phyloP scores from a whole-genome alignment of 2,329 filamentous ascomycete genomes.

The Daldinia sp. region DNA sequence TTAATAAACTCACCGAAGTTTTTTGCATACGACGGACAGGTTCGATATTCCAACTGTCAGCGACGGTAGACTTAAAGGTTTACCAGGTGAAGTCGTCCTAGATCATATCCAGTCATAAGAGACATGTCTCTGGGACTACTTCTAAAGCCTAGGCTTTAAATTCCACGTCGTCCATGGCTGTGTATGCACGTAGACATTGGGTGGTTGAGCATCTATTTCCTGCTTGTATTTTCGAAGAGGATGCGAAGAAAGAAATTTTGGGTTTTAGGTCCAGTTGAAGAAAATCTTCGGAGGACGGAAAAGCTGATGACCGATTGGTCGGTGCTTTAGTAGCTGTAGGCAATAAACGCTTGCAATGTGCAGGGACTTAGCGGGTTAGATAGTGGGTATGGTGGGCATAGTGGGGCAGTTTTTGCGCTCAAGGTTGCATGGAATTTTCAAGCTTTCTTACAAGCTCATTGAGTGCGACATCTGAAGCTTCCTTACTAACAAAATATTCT shows the following conservation, averaged over 20 bases:
- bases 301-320: constrained; percentile 28
- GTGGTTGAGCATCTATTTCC: not conserved
- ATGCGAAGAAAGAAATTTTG: constrained; percentile 32
- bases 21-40: not conserved
- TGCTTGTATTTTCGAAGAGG: constrained; percentile 10
- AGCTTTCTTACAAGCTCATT: constrained; percentile 26
- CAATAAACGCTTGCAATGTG: not conserved
- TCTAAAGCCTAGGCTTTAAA: not conserved
- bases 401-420: constrained; percentile 35
- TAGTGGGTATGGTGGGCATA: constrained; percentile 7
- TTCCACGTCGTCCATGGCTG: not conserved
- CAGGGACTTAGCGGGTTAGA: constrained; percentile 16
- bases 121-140: not conserved
- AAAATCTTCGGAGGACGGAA: constrained; percentile 33
- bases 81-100: not conserved
- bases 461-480: constrained; percentile 38
- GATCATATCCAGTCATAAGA: not conserved
- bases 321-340: constrained; percentile 22
- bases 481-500: constrained; percentile 15
- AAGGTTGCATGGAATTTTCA: constrained; percentile 36
- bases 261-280: constrained; percentile 19
- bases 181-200: not conserved
- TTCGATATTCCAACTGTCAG: not conserved
- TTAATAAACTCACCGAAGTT: constrained; percentile 26
- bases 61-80: not conserved